phyloP scores from a whole-genome alignment of 345 rosid genomes.

The Capsella bursapastoris region DNA sequence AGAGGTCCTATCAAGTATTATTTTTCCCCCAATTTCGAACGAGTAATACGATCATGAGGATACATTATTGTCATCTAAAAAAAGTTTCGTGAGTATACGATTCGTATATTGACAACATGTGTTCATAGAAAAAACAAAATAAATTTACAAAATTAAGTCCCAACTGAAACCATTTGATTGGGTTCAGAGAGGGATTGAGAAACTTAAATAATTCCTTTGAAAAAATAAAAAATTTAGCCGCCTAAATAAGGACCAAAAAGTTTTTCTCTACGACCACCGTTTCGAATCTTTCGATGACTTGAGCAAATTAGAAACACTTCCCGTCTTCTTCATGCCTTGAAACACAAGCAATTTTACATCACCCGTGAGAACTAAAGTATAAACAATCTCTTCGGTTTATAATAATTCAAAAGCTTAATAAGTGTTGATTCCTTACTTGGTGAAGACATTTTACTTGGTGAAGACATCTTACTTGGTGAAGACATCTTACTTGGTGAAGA shows the following conservation, averaged over 20 bases:
- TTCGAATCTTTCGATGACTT: conserved; percentile 33
- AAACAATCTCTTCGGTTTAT: conserved; percentile 12
- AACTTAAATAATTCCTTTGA: background rate
- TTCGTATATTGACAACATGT: conserved; percentile 33
- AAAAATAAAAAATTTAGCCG: background rate
- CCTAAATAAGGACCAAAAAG: background rate
- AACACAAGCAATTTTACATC: conserved; percentile 8
- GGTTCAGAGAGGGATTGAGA: background rate
- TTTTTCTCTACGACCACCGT: conserved; percentile 32
- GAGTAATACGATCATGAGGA: background rate
- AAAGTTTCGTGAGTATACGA: background rate
- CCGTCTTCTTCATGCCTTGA: conserved; percentile 44
- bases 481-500: conserved; percentile 39
- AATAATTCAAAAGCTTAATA: background rate
- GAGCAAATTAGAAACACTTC: conserved; percentile 42
- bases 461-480: conserved; percentile 40
- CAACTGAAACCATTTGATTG: background rate
- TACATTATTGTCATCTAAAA: background rate
- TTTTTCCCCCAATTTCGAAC: background rate
- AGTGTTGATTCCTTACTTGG: conserved; percentile 28
- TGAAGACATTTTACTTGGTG: conserved; percentile 40
- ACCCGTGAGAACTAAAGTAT: background rate
- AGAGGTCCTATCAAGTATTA: background rate
- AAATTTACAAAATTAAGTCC: conserved; percentile 32
- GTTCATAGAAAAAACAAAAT: conserved; percentile 12